phyloP scores from a whole-genome alignment of 2,329 filamentous ascomycete genomes.

The Colletotrichum camelliae region DNA sequence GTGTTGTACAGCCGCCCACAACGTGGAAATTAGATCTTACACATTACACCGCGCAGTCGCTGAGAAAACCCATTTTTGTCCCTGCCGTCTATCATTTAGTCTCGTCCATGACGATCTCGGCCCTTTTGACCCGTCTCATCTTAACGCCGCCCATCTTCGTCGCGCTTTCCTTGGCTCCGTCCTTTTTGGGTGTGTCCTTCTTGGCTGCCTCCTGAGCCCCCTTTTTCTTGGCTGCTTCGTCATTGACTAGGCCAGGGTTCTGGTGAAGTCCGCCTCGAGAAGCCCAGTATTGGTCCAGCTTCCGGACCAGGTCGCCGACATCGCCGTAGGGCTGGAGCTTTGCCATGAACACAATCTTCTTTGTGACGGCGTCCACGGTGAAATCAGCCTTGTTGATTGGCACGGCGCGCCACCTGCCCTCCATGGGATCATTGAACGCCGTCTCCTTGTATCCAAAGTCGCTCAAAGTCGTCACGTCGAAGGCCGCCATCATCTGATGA shows the following conservation, averaged over 20 bases:
- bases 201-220: not conserved
- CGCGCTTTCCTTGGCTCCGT: not conserved
- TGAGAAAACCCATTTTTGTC: not conserved
- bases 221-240: not conserved
- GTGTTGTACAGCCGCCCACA: not conserved
- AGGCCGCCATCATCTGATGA: constrained; percentile 51
- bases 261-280: not conserved
- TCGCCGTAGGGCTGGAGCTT: constrained; percentile 11
- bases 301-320: not conserved
- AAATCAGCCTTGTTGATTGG: constrained; percentile 1
- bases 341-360: constrained; percentile 12
- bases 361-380: not conserved
- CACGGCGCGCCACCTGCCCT: constrained; percentile 34
- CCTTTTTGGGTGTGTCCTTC: not conserved
- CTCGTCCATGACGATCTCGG: not conserved
- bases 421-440: constrained; percentile 42
- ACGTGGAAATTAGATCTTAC: not conserved
- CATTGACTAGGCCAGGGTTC: not conserved
- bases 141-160: not conserved
- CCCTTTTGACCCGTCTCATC: not conserved
- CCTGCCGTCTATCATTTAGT: not conserved
- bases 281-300: not conserved
- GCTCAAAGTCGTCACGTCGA: constrained; percentile 44
- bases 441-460: constrained; percentile 44
- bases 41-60: not conserved